Percentiles rank a stretch among this genome's conserved stretches.
These are phyloP conservation scores for Boechera divaricarpa DNA, from an alignment of 345 rosid species.

Conservation along the genomic window DNA sequence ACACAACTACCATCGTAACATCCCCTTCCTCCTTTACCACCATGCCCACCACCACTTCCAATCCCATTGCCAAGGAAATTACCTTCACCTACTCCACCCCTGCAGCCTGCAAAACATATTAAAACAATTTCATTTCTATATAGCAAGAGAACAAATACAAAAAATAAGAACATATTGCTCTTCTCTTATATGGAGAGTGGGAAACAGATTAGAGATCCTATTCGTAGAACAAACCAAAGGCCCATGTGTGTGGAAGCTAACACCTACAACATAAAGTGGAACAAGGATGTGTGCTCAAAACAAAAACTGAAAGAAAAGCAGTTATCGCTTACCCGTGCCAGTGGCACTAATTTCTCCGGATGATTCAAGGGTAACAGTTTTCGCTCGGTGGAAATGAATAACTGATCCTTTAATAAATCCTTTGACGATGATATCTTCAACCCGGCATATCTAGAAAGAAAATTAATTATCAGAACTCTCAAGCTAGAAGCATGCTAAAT, in stretches of 20 bases:
- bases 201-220: not conserved
- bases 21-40: slow-evolving; percentile 87
- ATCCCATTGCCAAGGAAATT: slow-evolving; percentile 64
- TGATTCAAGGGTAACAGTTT: slow-evolving; percentile 71
- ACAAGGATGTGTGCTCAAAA: slow-evolving; percentile 21
- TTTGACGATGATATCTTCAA: slow-evolving; percentile 85
- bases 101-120: slow-evolving; percentile 70
- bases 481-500: slow-evolving; percentile 13
- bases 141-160: not conserved
- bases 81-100: slow-evolving; percentile 89
- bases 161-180: slow-evolving; percentile 3
- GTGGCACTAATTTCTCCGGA: slow-evolving; percentile 84
- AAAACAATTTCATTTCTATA: slow-evolving; percentile 7
- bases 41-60: slow-evolving; percentile 97
- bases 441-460: slow-evolving; percentile 80
- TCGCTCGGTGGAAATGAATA: slow-evolving; percentile 91
- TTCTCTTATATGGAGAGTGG: slow-evolving; percentile 17
- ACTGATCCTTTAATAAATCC: slow-evolving; percentile 92
- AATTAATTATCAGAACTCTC: slow-evolving; percentile 39
- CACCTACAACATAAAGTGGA: not conserved
- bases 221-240: not conserved
- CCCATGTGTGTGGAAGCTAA: no score
- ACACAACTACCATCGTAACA: slow-evolving; percentile 63
- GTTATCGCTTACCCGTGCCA: slow-evolving; percentile 72
- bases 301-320: slow-evolving; percentile 30